Base-by-base conservation (phyloP, 257 asterid species). In the Cinchona pubescens region DNA sequence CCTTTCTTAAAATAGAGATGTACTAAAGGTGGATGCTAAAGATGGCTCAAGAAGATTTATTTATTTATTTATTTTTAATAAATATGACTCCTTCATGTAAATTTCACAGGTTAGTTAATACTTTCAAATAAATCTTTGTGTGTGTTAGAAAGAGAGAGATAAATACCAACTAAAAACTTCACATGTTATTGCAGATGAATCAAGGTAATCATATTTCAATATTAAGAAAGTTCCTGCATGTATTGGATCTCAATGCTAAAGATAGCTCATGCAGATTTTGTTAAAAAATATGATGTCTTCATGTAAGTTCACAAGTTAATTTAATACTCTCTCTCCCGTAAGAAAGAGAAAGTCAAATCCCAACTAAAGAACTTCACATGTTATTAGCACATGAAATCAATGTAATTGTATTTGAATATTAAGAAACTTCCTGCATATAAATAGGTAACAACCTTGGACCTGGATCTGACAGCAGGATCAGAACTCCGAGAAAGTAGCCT, bases 401-500 rank as follows among this genome's bases (percentile, higher is more conserved):
- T 40, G 9, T n/a, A 48, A 34, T 58, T 56, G 7, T 60, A 60
- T n/a, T 46, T 49, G 49, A 51, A 71, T 51, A 32, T 34, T 71
- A 55, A 32, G 23, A 35, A 55, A 51, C 23, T 32, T 18, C 27
- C 13, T 30, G 73, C 18, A 38, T 11, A 12, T 25, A 70, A 46
- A 42, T 56, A 38, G 37, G 64, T n/a, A 51, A 80, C 71, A 75
- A 94, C 99, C 99, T 95, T 95, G 19, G 99, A 92, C 85, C 98
- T 88, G 29, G 96, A 95, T 78, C 87, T 97, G 79, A 95, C 97
- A 55, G 97, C 99, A 78, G 99, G 99, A 86, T 95, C 99, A 72
- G 99, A 89, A 87, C 89, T 95, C 79, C 98, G 94, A 78, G 96
- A 95, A 82, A 95, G 90, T 80, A 95, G 96, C 87, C 99, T 89